Evolutionary conservation across 2,329 filamentous ascomycete species (phyloP).

Genomic region (Eutypella sp.): DNA sequence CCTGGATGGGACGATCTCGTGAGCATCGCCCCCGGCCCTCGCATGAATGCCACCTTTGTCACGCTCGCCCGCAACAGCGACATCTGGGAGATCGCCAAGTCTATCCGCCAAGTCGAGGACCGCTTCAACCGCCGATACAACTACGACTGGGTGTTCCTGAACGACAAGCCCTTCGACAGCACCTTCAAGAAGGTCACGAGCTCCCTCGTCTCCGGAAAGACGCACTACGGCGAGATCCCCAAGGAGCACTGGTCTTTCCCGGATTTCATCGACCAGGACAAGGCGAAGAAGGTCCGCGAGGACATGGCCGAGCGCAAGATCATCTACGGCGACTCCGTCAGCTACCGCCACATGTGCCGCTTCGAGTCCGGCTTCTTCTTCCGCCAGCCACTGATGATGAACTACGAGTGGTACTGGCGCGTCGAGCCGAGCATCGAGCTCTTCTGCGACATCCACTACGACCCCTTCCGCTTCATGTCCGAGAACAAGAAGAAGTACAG

Average conservation of each 20-base stretch:
- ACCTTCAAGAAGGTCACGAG: conserved; percentile 89
- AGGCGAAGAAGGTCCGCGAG: conserved; percentile 82
- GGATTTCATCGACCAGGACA: conserved; percentile 90
- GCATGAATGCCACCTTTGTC: conserved; percentile 96
- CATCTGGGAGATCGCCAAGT: conserved; percentile 93
- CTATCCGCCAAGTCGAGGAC: conserved; percentile 94
- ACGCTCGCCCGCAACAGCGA: conserved; percentile 90
- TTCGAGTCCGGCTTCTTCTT: conserved; percentile 99
- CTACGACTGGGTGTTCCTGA: conserved; percentile 99
- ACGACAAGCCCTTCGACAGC: conserved; percentile 90
- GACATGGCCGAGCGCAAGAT: conserved; percentile 94
- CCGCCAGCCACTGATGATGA: conserved; percentile 84
- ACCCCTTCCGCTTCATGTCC: conserved; percentile 94
- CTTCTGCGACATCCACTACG: conserved; percentile 91
- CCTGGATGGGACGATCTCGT: conserved; percentile 48
- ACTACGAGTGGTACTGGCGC: conserved; percentile 99
- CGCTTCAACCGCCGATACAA: conserved; percentile 95
- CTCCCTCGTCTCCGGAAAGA: conserved; percentile 86
- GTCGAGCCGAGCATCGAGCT: conserved; percentile 96
- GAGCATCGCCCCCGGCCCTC: conserved; percentile 57
- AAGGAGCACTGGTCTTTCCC: conserved; percentile 97
- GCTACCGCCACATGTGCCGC: conserved; percentile 98
- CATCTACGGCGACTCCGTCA: conserved; percentile 95
- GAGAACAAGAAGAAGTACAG: conserved; percentile 98
- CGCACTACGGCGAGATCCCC: conserved; percentile 84